Evolutionary conservation across 2,329 filamentous ascomycete species (phyloP).

Genomic region (Hypoxylon sp.): DNA sequence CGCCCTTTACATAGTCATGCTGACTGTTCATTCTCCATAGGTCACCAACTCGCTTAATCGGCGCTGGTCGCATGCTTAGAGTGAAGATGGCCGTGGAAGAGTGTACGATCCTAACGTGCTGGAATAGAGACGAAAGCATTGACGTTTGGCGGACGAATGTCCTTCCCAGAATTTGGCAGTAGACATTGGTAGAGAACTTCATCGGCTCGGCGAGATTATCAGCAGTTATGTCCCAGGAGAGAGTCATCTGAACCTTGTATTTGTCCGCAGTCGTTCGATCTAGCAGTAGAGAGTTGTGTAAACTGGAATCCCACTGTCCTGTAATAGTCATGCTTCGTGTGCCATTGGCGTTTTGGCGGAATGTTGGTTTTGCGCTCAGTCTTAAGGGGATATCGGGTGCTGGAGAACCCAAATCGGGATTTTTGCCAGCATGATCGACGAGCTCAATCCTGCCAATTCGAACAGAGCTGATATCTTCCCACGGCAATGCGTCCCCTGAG

Average conservation of each 20-base stretch:
- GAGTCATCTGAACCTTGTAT: conserved; percentile 88
- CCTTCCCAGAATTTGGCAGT: conserved; percentile 86
- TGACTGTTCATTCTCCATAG: conserved; percentile 97
- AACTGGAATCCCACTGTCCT: conserved; percentile 97
- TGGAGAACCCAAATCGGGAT: conserved; percentile 80
- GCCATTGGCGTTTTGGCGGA: conserved; percentile 90
- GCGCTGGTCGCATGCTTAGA: conserved; percentile 86
- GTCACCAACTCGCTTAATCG: conserved; percentile 91
- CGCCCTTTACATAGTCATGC: conserved; percentile 95
- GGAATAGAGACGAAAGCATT: conserved; percentile 89
- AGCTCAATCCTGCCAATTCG: conserved; percentile 86
- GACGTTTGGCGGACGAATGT: conserved; percentile 88
- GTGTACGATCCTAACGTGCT: conserved; percentile 86
- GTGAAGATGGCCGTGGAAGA: conserved; percentile 91
- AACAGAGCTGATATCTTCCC: conserved; percentile 85
- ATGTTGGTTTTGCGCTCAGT: conserved; percentile 81
- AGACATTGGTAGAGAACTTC: conserved; percentile 85
- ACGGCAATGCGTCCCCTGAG: conserved; percentile 88
- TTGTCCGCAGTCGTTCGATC: conserved; percentile 94
- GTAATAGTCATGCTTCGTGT: conserved; percentile 87
- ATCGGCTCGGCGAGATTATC: conserved; percentile 89
- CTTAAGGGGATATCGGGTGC: conserved; percentile 83
- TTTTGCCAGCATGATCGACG: conserved; percentile 87
- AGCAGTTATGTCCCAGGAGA: conserved; percentile 89
- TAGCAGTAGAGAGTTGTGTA: conserved; percentile 92